Conservation (phyloP, 2,329 filamentous ascomycete species). For the Byssoonygena ceratinophila region DNA sequence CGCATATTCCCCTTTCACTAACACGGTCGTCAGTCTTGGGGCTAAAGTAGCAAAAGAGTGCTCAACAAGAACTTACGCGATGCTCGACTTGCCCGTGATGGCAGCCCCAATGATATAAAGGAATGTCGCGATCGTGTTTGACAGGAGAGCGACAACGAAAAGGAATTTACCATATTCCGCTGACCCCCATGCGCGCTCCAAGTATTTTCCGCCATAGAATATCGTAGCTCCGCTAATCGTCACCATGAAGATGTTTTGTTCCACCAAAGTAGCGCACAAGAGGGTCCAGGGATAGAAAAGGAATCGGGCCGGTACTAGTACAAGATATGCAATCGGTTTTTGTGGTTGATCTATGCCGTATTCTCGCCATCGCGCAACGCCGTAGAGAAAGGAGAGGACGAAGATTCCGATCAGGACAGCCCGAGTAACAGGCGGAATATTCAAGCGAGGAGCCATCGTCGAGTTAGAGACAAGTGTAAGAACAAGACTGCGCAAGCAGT, state of each 20-base stretch:
- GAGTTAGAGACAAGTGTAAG: not conserved
- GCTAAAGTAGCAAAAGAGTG: not conserved
- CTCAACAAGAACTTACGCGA: conserved; percentile 25
- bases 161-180: conserved; percentile 87
- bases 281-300: conserved; percentile 91
- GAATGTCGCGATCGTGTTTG: conserved; percentile 65
- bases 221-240: conserved; percentile 65
- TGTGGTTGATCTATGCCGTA: conserved; percentile 45
- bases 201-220: conserved; percentile 85
- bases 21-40: not conserved
- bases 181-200: conserved; percentile 92
- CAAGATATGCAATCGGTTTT: conserved; percentile 64
- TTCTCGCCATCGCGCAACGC: conserved; percentile 52
- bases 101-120: conserved; percentile 64
- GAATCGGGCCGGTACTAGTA: conserved; percentile 71
- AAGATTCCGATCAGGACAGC: conserved; percentile 64
- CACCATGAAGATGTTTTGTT: conserved; percentile 85
- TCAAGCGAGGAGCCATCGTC: conserved; percentile 67
- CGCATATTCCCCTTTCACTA: conserved; percentile 71
- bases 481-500: not conserved
- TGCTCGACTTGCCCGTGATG: conserved; percentile 40
- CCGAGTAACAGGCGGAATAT: conserved; percentile 84
- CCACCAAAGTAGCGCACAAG: conserved; percentile 72
- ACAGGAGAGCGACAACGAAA: conserved; percentile 62
- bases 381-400: conserved; percentile 65